Percentiles rank a stretch among this genome's conserved stretches.
Conservation (phyloP, 1,284 basidiomycete genomes). For the Hypsizygus ulmarius region DNA sequence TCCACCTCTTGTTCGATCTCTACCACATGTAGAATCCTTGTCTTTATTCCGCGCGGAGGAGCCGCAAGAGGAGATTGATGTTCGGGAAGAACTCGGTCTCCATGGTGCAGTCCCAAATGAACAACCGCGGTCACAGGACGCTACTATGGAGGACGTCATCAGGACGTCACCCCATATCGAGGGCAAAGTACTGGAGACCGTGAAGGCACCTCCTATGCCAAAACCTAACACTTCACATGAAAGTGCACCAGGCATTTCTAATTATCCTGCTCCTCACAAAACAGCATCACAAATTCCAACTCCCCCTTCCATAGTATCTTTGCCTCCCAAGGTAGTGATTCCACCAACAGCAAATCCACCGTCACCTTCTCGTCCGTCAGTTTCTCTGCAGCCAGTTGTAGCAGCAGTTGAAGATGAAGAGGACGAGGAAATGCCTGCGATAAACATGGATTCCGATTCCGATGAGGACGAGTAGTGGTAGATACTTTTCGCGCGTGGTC, state of each 20-base stretch:
- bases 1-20: conserved; percentile 66
- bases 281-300: not conserved
- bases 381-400: not conserved
- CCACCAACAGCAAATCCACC: not conserved
- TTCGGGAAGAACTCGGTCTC: conserved; percentile 43
- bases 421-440: conserved; percentile 43
- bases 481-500: not conserved
- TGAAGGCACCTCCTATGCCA: not conserved
- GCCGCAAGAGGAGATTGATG: conserved; percentile 53
- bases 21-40: conserved; percentile 62
- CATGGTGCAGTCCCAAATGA: conserved; percentile 15
- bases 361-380: not conserved
- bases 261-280: not conserved
- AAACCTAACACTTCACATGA: not conserved
- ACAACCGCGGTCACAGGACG: conserved; percentile 19
- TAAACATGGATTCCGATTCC: conserved; percentile 48
- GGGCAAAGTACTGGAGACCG: not conserved
- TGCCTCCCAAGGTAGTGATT: not conserved
- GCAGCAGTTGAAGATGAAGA: conserved; percentile 30
- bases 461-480: conserved; percentile 31
- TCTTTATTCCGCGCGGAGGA: conserved; percentile 62
- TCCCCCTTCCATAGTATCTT: not conserved
- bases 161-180: not conserved
- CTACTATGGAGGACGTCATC: conserved; percentile 21
- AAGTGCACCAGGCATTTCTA: not conserved